phyloP scores from a whole-genome alignment of 2,329 filamentous ascomycete genomes.

The Lasiodiplodia sp. region DNA sequence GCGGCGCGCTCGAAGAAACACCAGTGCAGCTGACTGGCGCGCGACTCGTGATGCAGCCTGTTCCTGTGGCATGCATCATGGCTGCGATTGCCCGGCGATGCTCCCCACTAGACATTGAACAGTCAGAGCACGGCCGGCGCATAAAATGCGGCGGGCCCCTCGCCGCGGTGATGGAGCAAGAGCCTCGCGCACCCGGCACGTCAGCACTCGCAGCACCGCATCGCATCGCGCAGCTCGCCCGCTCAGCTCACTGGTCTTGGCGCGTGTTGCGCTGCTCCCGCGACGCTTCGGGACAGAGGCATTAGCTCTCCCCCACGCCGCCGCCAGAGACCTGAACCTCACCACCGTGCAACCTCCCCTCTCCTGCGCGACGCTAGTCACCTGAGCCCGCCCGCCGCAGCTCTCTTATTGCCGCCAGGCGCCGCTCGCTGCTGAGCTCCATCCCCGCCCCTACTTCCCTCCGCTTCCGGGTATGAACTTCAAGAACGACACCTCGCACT shows the following conservation, averaged over 20 bases:
- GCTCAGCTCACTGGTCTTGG: not conserved
- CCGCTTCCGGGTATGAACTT: slow-evolving; percentile 49
- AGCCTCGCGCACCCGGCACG: slow-evolving; percentile 8
- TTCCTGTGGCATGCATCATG: not conserved
- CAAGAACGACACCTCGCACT: slow-evolving; percentile 51
- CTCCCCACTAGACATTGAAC: slow-evolving; percentile 10
- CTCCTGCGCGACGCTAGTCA: slow-evolving; percentile 12
- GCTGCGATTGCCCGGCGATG: not conserved
- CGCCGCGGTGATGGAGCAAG: not conserved
- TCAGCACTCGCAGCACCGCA: not conserved
- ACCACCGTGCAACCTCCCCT: slow-evolving; percentile 17
- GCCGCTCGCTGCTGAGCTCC: not conserved
- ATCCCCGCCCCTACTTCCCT: not conserved
- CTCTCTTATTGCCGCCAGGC: slow-evolving; percentile 10
- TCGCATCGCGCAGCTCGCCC: not conserved
- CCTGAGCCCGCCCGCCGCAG: slow-evolving; percentile 15
- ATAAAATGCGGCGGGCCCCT: slow-evolving; percentile 13
- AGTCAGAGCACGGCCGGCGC: slow-evolving; percentile 8
- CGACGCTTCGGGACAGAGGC: slow-evolving; percentile 10
- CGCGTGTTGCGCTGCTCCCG: not conserved
- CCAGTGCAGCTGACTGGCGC: slow-evolving; percentile 13
- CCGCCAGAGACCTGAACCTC: not conserved
- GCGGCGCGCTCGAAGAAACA: not conserved
- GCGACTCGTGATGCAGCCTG: slow-evolving; percentile 17
- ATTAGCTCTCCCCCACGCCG: slow-evolving; percentile 22